Base-by-base conservation (phyloP, 2,329 filamentous ascomycete species). In the Claviceps sp. region DNA sequence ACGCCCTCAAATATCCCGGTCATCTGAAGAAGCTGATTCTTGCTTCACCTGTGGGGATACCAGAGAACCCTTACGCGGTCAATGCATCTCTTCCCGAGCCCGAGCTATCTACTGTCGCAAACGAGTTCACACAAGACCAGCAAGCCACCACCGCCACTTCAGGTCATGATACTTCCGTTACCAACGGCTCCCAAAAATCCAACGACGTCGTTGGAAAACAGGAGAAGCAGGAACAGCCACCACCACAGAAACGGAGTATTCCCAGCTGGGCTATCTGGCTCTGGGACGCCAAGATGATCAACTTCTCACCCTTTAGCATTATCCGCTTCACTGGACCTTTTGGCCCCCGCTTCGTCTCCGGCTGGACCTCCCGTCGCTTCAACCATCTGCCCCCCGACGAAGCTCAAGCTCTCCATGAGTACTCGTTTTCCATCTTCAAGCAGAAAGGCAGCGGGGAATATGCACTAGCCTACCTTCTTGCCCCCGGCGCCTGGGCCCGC, bases 251-350 rank as follows among this genome's bases (percentile, higher is more conserved):
- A 58, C 69, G 79, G 14, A 84, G 82, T 2, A 68, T 93, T 2
- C 89, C 90, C 0, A 82, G 84, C 66, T 96, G 91, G 90, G 73
- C 97, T 19, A 82, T 84, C 52, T 96, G 90, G 70, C 80, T 98
- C 4, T 98, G 93, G 93, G 93, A 98, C 59, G 87, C 89, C 59
- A 98, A 98, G 93, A 93, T 98, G 59, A 87, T 89, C 59, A 98
- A 98, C 64, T 81, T 97, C 57, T 96, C 90, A 0, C 93, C 93
- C 6, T 98, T 98, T 68, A 91, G 84, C 58, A 73, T 98, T 48
- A 81, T 98, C 14, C 86, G 93, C 54, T 84, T 89, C 74, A 78
- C 88, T 1, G 93, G 93, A 0, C 93, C 93, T 0, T 73, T 98
- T 0, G 93, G 93, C 0, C 93, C 93, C 3, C 82, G 90, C 24